Conservation (phyloP, 192 early-diverging fungal species). For the Entomortierella beljakovae region DNA sequence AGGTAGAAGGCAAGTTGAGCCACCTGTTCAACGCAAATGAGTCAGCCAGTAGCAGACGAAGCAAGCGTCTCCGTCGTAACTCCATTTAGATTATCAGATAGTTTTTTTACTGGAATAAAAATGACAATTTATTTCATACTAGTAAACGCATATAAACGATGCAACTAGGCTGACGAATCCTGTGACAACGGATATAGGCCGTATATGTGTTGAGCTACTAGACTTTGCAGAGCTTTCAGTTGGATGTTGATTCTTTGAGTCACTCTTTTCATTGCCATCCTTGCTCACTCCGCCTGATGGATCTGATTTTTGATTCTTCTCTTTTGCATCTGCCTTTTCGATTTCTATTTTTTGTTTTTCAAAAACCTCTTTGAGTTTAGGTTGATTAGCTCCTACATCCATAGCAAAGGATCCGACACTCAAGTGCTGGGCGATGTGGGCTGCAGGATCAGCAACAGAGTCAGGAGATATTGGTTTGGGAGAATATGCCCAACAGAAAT, state of each 20-base stretch:
- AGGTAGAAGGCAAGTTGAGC: conserved; percentile 69
- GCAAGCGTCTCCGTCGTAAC: conserved; percentile 45
- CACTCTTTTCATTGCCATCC: conserved; percentile 8
- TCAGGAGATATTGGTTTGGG: conserved; percentile 40
- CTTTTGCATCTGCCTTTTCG: conserved; percentile 2
- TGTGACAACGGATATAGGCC: too few species aligned
- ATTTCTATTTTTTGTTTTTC: conserved; percentile 8
- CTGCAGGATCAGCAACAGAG: conserved; percentile 28
- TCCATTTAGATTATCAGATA: conserved; percentile 25
- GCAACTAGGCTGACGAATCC: too few species aligned
- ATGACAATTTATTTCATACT: too few species aligned
- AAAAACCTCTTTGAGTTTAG: conserved; percentile 17
- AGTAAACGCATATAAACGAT: too few species aligned
- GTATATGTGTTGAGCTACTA: too few species aligned
- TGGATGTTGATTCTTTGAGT: not conserved
- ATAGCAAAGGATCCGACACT: conserved; percentile 46
- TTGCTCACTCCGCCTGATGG: too few species aligned
- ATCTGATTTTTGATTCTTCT: conserved; percentile 26
- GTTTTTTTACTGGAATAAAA: not conserved
- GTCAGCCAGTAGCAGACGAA: conserved; percentile 19
- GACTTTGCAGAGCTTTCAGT: too few species aligned
- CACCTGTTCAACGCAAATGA: conserved; percentile 38
- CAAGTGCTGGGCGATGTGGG: conserved; percentile 34
- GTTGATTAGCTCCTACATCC: conserved; percentile 47
- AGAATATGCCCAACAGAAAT: conserved; percentile 52